A percentile compares a stretch with the other conserved stretches of the same genome.
Conservation (phyloP, 2,329 filamentous ascomycete genomes). For the Penicillium sp. region DNA sequence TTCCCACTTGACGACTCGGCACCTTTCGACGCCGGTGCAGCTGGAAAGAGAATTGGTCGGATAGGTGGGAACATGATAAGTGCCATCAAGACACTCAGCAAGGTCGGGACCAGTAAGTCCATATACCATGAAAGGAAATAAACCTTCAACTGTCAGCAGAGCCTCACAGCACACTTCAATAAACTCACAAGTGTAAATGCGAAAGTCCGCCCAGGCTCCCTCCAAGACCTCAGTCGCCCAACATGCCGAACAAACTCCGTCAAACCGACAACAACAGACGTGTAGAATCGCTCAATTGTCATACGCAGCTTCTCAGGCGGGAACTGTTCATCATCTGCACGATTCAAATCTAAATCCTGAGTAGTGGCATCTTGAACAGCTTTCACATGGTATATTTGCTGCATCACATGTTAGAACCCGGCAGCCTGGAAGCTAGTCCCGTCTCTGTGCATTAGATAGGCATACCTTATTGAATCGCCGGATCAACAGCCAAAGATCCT, state of each 20-base stretch:
- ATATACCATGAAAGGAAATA: slow-evolving; percentile 70
- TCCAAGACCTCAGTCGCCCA: slow-evolving; percentile 75
- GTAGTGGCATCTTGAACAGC: slow-evolving; percentile 60
- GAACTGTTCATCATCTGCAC: slow-evolving; percentile 79
- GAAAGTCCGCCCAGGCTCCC: slow-evolving; percentile 67
- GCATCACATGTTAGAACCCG: slow-evolving; percentile 29
- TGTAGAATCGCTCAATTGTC: slow-evolving; percentile 78
- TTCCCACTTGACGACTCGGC: slow-evolving; percentile 48
- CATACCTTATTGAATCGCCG: slow-evolving; percentile 73
- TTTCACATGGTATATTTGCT: slow-evolving; percentile 72
- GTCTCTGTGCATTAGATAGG: neutral
- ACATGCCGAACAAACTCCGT: slow-evolving; percentile 72
- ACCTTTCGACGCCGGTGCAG: slow-evolving; percentile 66
- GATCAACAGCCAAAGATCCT: slow-evolving; percentile 72
- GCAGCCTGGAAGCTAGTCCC: neutral
- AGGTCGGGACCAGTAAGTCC: slow-evolving; percentile 67
- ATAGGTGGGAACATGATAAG: slow-evolving; percentile 67
- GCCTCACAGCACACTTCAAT: neutral
- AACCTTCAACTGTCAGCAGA: slow-evolving; percentile 30
- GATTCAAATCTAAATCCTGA: slow-evolving; percentile 74
- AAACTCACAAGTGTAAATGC: slow-evolving; percentile 59
- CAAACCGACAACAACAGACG: slow-evolving; percentile 71
- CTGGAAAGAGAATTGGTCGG: slow-evolving; percentile 68
- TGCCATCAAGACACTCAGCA: slow-evolving; percentile 61
- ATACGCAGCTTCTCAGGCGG: slow-evolving; percentile 79